A percentile compares a stretch with the other conserved stretches of the same genome.
phyloP scores from a whole-genome alignment of 1,284 basidiomycete genomes.

The Apiotrichum laibachii region DNA sequence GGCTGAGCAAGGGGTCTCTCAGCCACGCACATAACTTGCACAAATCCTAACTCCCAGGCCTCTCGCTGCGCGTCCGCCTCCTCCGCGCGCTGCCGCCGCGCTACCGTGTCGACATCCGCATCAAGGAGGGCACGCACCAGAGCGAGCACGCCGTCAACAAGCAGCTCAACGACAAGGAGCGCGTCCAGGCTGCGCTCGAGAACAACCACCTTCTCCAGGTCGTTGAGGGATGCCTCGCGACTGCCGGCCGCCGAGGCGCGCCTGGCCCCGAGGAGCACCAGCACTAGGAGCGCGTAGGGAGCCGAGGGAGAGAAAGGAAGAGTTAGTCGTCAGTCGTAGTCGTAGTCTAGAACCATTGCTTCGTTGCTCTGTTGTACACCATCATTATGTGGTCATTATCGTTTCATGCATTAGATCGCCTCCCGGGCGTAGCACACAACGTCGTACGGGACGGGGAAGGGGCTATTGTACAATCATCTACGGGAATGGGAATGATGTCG shows the following conservation, averaged over 20 bases:
- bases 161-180: constrained; percentile 97
- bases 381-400: constrained; percentile 1
- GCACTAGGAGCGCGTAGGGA: background rate
- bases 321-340: background rate
- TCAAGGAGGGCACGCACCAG: constrained; percentile 93
- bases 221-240: constrained; percentile 78
- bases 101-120: constrained; percentile 91
- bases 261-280: constrained; percentile 9
- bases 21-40: no score
- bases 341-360: background rate
- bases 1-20: no score
- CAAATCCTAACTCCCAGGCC: constrained; percentile 51
- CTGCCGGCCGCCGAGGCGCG: constrained; percentile 53
- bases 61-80: constrained; percentile 87
- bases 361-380: background rate
- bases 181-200: constrained; percentile 94
- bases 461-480: background rate
- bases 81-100: constrained; percentile 84
- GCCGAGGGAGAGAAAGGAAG: background rate
- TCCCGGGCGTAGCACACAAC: background rate
- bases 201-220: constrained; percentile 83
- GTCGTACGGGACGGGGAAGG: background rate
- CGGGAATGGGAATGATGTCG: background rate
- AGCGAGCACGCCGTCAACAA: constrained; percentile 95
- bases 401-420: constrained; percentile 5